Base-by-base conservation (phyloP, 1,284 basidiomycete species). In the Veloboletus limbatus region DNA sequence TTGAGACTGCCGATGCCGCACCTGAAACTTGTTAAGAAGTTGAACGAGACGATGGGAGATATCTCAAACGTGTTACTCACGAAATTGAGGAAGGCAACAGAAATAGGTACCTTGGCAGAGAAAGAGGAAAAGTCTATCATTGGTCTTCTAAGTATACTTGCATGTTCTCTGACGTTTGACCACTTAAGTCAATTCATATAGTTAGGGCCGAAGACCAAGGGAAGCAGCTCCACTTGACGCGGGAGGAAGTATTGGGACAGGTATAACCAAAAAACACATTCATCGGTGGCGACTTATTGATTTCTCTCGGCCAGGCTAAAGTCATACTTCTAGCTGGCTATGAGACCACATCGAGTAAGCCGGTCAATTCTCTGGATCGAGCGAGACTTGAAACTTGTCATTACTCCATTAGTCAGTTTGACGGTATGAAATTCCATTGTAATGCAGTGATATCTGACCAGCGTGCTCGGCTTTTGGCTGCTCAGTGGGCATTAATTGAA, bases 81-180 rank as follows among this genome's bases (percentile, higher is more conserved):
- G 26, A 69, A 70, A 41, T 71, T 68, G 10, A 65, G 70, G 33
- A 65, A 69, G 49, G 75, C 72, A 51, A 70, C 69, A 40, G 65
- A 66, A 25, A 67, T 59, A 10, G 58, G 57, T 40, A 48, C 48
- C 2, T 44, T 51, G 3, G 63, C 60, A 25, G 63, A 60, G 40
- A 56, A 56, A 2, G 58, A 72, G 35, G 73, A 76, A 10, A 76
- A 72, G 47, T 79, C 76, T 4, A 71, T 82, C 49, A 76, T 82
- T 43, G 52, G 59, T 26, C 35, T 56, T 43, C 41, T 62, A 4
- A 43, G 58, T 57, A 50, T 26, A 18, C 38, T 6, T 13, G 14
- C 16, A 7, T 13, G 3, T 20, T n/a, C n/a, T 40, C 9, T 7
- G 13, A 10, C 8, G 5, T 25, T 33, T 42, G 21, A 18, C 4